These are phyloP conservation scores for Saccharata proteae DNA, from an alignment of 2,329 filamentous ascomycete species.

Conservation along the genomic window DNA sequence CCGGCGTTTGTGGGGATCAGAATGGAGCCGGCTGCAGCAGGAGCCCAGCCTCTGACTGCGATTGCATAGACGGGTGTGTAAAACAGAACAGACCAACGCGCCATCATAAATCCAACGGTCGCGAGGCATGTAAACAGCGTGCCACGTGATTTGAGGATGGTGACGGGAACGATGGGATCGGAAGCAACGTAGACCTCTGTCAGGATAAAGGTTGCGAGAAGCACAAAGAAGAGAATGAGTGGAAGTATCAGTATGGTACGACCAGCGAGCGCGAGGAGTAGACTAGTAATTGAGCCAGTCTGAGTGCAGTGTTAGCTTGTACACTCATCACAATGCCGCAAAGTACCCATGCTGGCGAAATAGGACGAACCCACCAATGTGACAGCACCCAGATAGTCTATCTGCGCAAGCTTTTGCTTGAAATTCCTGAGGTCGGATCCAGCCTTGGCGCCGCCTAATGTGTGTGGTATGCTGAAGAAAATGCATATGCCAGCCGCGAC, in stretches of 20 bases:
- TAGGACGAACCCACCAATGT: conserved; percentile 35
- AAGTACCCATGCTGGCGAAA: no score
- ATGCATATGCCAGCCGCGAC: conserved; percentile 50
- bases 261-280: conserved; percentile 59
- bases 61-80: conserved; percentile 72
- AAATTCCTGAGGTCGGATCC: conserved; percentile 27
- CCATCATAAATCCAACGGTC: conserved; percentile 67
- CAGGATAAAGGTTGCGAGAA: conserved; percentile 46
- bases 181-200: conserved; percentile 51
- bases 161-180: conserved; percentile 65
- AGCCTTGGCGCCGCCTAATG: conserved; percentile 23
- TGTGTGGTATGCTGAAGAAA: conserved; percentile 52
- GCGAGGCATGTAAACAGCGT: conserved; percentile 62
- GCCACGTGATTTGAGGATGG: conserved; percentile 56
- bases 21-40: conserved; percentile 60
- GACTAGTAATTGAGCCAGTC: conserved; percentile 54
- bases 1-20: conserved; percentile 72
- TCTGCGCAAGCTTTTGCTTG: conserved; percentile 44
- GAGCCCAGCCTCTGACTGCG: conserved; percentile 57
- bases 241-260: conserved; percentile 48
- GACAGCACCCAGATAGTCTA: conserved; percentile 65
- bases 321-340: not conserved
- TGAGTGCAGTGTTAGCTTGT: no score
- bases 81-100: conserved; percentile 70
- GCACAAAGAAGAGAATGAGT: conserved; percentile 40